Evolutionary conservation across 805 yeast species (phyloP), one percentile per base, ranked within the genome.

Genomic region (Candida maltosa): DNA sequence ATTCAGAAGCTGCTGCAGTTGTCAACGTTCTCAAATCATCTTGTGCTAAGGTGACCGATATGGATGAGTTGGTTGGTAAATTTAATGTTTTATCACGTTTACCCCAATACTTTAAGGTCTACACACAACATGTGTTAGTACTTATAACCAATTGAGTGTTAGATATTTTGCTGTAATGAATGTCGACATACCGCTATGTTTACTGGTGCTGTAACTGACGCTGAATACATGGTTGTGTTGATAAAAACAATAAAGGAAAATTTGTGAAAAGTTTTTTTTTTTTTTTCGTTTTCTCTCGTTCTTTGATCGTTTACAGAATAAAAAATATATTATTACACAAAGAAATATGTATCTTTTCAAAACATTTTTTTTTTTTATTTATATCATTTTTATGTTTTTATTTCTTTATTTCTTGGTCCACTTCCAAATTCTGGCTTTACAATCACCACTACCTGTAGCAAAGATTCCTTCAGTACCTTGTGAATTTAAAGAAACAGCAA

Each of bases 41-140:
- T 62, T 91, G 97, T 4, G 94, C 77, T 44, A 93, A 71, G 7
- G 99, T 93, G 32, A 93, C 96, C 16, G 96, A 87, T 47, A 93
- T 88, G 19, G 97, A 88, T 9, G 95, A 85, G 68, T 93, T 93
- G 35, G 99, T 93, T 32, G 99, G 99, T 35, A 93, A 70, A 56
- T 93, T 93, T 52, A 93, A 76, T 31, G 71, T 69, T 44, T 79
- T 81, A 62, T 93, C 97, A 55, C 98, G 78, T 65, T 93, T 93
- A 32, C 99, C 99, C 99, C 99, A 93, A 69, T 93, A 93, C 65
- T 93, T 93, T 46, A 93, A 73, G 26, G 97, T 93, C 80, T 80
- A 44, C 9, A 11, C n/a, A n/a, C n/a, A n/a, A n/a, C n/a, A n/a
- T n/a, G n/a, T n/a, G 4, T 9, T 18, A 23, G 30, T 32, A 16